Conservation (phyloP, 352 stramenopile species). For the Globisporangium abappressorium region DNA sequence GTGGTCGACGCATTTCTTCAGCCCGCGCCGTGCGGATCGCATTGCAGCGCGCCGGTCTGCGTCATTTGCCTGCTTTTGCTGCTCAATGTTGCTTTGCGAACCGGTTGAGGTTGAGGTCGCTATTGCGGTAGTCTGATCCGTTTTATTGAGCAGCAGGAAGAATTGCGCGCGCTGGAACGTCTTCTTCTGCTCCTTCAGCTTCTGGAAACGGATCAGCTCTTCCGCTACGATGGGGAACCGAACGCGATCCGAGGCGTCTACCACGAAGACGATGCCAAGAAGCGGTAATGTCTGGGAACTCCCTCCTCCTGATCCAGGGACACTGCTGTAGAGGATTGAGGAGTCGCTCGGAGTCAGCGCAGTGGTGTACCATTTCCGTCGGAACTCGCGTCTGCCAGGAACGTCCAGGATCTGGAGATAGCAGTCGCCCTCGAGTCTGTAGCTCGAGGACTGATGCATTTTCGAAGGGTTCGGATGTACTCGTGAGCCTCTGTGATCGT, state of each 20-base stretch:
- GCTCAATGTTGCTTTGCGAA: slow-evolving; percentile 12
- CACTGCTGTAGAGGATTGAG: neutral
- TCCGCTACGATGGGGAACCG: slow-evolving; percentile 50
- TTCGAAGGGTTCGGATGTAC: slow-evolving; percentile 30
- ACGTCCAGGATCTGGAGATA: slow-evolving; percentile 52
- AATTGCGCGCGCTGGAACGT: slow-evolving; percentile 33
- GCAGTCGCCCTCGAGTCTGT: slow-evolving; percentile 38
- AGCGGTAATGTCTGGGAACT: slow-evolving; percentile 27
- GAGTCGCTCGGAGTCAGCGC: slow-evolving; percentile 3
- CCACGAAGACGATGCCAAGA: slow-evolving; percentile 45
- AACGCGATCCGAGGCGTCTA: slow-evolving; percentile 39
- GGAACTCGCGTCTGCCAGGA: slow-evolving; percentile 30
- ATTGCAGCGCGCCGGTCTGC: slow-evolving; percentile 24
- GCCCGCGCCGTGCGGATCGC: slow-evolving; percentile 37
- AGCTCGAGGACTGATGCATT: slow-evolving; percentile 23
- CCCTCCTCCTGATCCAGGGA: slow-evolving; percentile 9
- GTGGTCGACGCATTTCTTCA: slow-evolving; percentile 51
- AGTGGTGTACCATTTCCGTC: slow-evolving; percentile 35
- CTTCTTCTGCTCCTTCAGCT: slow-evolving; percentile 28
- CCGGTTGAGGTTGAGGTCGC: slow-evolving; percentile 2
- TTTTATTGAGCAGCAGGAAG: slow-evolving; percentile 63
- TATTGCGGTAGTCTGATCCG: slow-evolving; percentile 22
- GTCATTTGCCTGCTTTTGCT: slow-evolving; percentile 22
- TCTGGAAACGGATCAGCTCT: slow-evolving; percentile 51
- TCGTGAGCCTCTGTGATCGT: neutral